These are phyloP conservation scores for Xylaria sp. DNA, from an alignment of 2,329 filamentous ascomycete species.

Conservation along the genomic window DNA sequence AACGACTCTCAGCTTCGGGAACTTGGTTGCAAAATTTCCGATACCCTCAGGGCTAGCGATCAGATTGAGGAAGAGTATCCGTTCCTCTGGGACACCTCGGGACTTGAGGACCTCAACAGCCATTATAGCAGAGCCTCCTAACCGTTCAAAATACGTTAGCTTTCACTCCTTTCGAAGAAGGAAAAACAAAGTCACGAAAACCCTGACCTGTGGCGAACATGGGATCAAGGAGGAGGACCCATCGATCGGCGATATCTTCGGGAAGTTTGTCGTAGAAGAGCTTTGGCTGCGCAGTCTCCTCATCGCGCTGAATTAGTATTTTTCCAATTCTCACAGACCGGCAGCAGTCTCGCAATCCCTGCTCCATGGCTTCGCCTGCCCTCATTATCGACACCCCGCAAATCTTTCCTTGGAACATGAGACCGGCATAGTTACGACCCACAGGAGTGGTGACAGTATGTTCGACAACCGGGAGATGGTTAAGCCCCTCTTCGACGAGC, in stretches of 20 bases:
- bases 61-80: constrained; percentile 94
- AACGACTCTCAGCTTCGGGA: constrained; percentile 89
- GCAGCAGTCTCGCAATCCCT: constrained; percentile 94
- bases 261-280: constrained; percentile 98
- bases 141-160: constrained; percentile 29
- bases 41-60: constrained; percentile 97
- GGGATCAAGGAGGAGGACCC: constrained; percentile 95
- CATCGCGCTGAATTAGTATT: constrained; percentile 96
- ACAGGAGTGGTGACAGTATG: constrained; percentile 92
- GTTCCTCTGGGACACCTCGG: constrained; percentile 91
- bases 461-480: constrained; percentile 91
- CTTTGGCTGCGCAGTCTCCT: constrained; percentile 91
- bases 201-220: constrained; percentile 94
- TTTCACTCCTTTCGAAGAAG: not conserved
- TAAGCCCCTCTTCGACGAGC: constrained; percentile 95
- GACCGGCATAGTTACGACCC: constrained; percentile 85
- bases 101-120: constrained; percentile 92
- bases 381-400: constrained; percentile 99
- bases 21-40: constrained; percentile 86
- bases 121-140: constrained; percentile 95
- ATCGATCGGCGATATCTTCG: constrained; percentile 89
- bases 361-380: constrained; percentile 98
- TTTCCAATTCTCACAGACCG: constrained; percentile 98
- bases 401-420: constrained; percentile 97
- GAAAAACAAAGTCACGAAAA: constrained; percentile 27